Percentiles rank a stretch among this genome's conserved stretches.
These are phyloP conservation scores for Arabidopsis lyrata DNA, from an alignment of 441 rosid genomes.

Conservation along the genomic window DNA sequence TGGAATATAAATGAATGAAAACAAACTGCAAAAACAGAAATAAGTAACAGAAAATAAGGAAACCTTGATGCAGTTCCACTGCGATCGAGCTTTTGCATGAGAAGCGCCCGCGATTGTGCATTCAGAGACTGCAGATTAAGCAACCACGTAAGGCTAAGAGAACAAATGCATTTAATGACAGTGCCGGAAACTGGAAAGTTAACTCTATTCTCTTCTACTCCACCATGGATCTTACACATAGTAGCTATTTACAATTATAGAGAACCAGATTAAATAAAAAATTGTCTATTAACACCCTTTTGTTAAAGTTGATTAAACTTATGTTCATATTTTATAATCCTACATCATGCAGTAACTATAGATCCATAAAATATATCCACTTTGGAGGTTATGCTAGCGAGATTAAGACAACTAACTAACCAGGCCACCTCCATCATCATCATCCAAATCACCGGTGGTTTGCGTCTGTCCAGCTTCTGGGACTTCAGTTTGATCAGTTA, in stretches of 20 bases:
- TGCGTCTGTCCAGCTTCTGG: slow-evolving; percentile 64
- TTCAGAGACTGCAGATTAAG: slow-evolving; percentile 69
- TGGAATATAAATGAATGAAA: background rate
- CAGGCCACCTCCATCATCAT: slow-evolving; percentile 97
- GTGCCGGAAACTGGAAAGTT: slow-evolving; percentile 2
- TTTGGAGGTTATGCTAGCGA: slow-evolving; percentile 7
- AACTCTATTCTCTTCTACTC: slow-evolving; percentile 1
- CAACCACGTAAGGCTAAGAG: slow-evolving; percentile 21
- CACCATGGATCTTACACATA: background rate
- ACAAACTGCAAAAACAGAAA: slow-evolving; percentile 7
- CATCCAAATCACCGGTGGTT: slow-evolving; percentile 91
- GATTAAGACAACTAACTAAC: slow-evolving; percentile 59
- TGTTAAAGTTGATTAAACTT: background rate
- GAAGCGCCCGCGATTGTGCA: slow-evolving; percentile 86
- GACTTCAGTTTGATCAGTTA: slow-evolving; percentile 82
- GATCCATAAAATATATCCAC: slow-evolving; percentile 16
- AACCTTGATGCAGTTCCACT: slow-evolving; percentile 87
- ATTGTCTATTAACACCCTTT: slow-evolving; percentile 1
- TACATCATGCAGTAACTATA: background rate
- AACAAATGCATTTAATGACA: background rate
- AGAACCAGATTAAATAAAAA: slow-evolving; percentile 1
- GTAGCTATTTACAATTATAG: slow-evolving; percentile 10
- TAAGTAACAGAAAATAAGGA: slow-evolving; percentile 15
- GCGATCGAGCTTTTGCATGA: slow-evolving; percentile 95
- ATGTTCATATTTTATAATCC: background rate